Evolutionary conservation across 2,329 filamentous ascomycete genomes (phyloP), one percentile per base, ranked within the genome.

Genomic region (Colletotrichum eleusines): DNA sequence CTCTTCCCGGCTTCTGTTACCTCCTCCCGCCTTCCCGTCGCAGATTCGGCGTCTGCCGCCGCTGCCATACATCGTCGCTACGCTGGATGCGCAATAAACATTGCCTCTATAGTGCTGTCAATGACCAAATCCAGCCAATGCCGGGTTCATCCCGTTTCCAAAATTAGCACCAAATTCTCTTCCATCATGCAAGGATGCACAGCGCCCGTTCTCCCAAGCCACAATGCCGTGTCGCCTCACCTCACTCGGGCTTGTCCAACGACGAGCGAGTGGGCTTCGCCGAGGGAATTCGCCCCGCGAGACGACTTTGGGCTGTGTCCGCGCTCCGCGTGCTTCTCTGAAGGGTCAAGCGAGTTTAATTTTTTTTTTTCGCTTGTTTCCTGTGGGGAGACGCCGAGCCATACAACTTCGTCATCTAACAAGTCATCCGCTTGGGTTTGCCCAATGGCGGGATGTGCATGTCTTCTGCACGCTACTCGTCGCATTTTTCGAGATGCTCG

Each of bases 131-230:
- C 57, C 58, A 63, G 33, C 68, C 64, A 63, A 71, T 63, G 33
- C 64, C 46, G 59, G 64, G 64, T 71, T 71, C 59, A 63, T 71
- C 69, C 69, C 58, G 53, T 71, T 68, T 71, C 69, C 69, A 71
- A 63, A 71, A 71, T 71, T 71, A 71, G 69, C 69, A 71, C 64
- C 64, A 40, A 58, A 35, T 48, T 46, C 53, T 68, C 18, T 55
- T 38, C 31, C 58, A 35, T 68, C 53, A 71, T 71, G 69, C 69
- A 71, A 64, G 69, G 64, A 71, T 64, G 59, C 46, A 63, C 44
- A 54, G 46, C 51, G 46, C 44, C 38, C 50, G 50, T 31, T 69
- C 58, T 28, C 23, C 64, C 44, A 51, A 40, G 63, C 63, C 58
- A 57, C 46, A 38, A 63, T 71, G 69, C 14, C 28, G 58, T 71